These are phyloP conservation scores for Phytophthora quininea DNA, from an alignment of 352 stramenopile species.

Conservation along the genomic window DNA sequence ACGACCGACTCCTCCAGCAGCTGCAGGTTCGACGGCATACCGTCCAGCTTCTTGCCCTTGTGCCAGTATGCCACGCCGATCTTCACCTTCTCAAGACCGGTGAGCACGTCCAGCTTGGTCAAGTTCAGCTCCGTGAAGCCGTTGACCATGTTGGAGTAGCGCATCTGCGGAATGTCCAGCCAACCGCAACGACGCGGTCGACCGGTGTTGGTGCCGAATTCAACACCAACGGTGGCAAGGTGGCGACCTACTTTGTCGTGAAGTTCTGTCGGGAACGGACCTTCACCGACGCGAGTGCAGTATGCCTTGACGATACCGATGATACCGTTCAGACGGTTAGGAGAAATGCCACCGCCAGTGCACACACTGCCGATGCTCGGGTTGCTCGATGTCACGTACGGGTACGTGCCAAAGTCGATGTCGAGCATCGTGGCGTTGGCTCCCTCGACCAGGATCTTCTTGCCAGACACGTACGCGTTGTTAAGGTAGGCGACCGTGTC, in stretches of 20 bases:
- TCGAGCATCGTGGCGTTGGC: constrained; percentile 99
- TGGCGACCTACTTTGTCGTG: constrained; percentile 91
- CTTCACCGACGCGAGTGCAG: constrained; percentile 98
- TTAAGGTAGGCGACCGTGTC: constrained; percentile 98
- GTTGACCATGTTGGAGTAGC: constrained; percentile 94
- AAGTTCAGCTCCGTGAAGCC: constrained; percentile 98
- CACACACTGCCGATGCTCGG: constrained; percentile 97
- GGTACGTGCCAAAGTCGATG: constrained; percentile 99
- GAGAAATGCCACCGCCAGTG: constrained; percentile 96
- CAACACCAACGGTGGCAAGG: constrained; percentile 91
- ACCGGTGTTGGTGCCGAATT: constrained; percentile 98
- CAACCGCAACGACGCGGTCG: constrained; percentile 97
- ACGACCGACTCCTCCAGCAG: constrained; percentile 93
- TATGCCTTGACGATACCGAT: constrained; percentile 99
- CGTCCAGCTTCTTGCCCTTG: constrained; percentile 93
- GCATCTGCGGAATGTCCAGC: constrained; percentile 97
- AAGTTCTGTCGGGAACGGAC: constrained; percentile 99
- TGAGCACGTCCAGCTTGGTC: constrained; percentile 99
- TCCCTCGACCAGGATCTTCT: constrained; percentile 98
- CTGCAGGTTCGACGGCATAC: constrained; percentile 96
- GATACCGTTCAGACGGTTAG: constrained; percentile 92
- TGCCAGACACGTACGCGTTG: constrained; percentile 94
- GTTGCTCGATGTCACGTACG: constrained; percentile 99
- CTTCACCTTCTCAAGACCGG: constrained; percentile 95
- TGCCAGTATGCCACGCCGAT: constrained; percentile 96